phyloP scores from a whole-genome alignment of 2,329 filamentous ascomycete species.

The Colletotrichum lentis region DNA sequence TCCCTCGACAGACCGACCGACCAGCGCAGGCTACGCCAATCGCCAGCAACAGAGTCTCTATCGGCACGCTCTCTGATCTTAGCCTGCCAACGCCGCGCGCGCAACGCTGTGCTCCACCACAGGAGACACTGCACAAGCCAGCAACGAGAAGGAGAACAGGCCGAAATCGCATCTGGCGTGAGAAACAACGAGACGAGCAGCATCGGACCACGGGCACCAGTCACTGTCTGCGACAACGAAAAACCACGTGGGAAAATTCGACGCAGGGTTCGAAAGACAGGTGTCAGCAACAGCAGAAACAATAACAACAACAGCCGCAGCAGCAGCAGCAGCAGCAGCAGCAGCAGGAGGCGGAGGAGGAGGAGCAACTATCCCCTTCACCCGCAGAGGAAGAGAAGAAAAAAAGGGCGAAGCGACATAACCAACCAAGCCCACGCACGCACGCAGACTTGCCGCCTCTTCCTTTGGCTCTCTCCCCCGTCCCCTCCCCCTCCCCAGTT shows the following conservation, averaged over 20 bases:
- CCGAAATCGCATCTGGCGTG: slow-evolving; percentile 23
- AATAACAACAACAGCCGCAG: too few species aligned
- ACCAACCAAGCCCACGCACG: slow-evolving; percentile 19
- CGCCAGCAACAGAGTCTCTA: slow-evolving; percentile 35
- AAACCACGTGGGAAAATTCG: slow-evolving; percentile 2
- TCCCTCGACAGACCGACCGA: slow-evolving; percentile 38
- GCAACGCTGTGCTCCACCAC: slow-evolving; percentile 37
- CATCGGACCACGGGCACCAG: slow-evolving; percentile 31
- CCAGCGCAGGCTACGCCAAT: slow-evolving; percentile 37
- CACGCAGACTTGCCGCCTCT: slow-evolving; percentile 31
- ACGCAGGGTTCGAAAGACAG: slow-evolving; percentile 28
- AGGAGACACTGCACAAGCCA: slow-evolving; percentile 36
- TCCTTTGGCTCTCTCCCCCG: slow-evolving; percentile 28
- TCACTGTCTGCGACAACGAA: slow-evolving; percentile 23
- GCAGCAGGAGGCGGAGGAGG: too few species aligned
- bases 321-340: too few species aligned
- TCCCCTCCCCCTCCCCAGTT: slow-evolving; percentile 7
- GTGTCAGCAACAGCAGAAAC: slow-evolving; percentile 18
- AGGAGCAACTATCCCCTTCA: too few species aligned
- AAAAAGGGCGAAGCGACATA: slow-evolving; percentile 26
- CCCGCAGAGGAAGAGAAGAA: neutral
- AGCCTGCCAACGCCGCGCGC: slow-evolving; percentile 28
- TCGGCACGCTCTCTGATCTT: slow-evolving; percentile 37
- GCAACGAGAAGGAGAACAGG: slow-evolving; percentile 21
- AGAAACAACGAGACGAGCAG: slow-evolving; percentile 26